Evolutionary conservation across 73 alveolate genomes (phyloP).

Genomic region (Urostyla sp.): DNA sequence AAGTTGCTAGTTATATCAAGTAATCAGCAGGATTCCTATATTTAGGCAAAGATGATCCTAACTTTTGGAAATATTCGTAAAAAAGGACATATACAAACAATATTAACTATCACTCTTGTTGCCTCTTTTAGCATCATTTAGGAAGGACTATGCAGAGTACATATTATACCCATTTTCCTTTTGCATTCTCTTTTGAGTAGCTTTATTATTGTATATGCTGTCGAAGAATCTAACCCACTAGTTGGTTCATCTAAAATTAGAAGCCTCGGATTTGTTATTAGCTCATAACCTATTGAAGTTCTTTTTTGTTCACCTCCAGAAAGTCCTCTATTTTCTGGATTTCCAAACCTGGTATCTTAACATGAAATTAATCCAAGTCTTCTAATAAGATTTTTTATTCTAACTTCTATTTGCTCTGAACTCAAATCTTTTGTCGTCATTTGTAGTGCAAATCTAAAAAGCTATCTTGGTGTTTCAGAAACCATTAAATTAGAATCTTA

Average conservation of each 20-base stretch:
- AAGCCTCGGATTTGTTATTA: slow-evolving; percentile 48
- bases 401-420: slow-evolving; percentile 5
- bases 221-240: slow-evolving; percentile 47
- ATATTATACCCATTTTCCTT: slow-evolving; percentile 56
- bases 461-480: slow-evolving; percentile 67
- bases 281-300: slow-evolving; percentile 61
- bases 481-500: slow-evolving; percentile 73
- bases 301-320: slow-evolving; percentile 61
- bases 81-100: slow-evolving; percentile 57
- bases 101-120: not conserved
- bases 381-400: slow-evolving; percentile 56
- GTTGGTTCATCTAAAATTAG: slow-evolving; percentile 64
- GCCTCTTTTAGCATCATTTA: slow-evolving; percentile 30
- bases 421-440: slow-evolving; percentile 2
- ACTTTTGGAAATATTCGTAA: slow-evolving; percentile 52
- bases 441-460: slow-evolving; percentile 64
- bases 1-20: not conserved
- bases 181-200: not conserved
- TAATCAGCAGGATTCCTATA: slow-evolving; percentile 73
- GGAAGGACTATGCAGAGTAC: slow-evolving; percentile 76
- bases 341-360: slow-evolving; percentile 47
- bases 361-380: slow-evolving; percentile 36
- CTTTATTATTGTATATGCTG: slow-evolving; percentile 4
- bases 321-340: slow-evolving; percentile 2
- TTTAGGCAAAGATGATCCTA: slow-evolving; percentile 73